These are phyloP conservation scores for Tolypocladium endophyticum DNA, from an alignment of 2,329 filamentous ascomycete genomes.

Conservation along the genomic window DNA sequence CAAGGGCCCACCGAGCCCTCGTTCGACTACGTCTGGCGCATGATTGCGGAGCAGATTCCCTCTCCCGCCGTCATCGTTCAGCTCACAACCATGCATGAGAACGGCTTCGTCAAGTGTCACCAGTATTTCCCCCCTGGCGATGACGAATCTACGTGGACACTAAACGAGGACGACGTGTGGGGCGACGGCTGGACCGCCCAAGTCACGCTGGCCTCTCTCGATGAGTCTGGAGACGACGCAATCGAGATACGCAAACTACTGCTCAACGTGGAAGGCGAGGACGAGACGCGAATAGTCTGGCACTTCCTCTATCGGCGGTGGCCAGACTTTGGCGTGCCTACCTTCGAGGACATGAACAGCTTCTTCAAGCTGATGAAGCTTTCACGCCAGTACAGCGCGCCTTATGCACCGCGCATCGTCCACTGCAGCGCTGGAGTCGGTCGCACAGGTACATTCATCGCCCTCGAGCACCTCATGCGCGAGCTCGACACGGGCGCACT, in stretches of 20 bases:
- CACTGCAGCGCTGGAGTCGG: constrained; percentile 91
- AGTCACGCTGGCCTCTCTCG: constrained; percentile 54
- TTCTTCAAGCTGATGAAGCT: constrained; percentile 61
- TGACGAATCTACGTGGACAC: constrained; percentile 38
- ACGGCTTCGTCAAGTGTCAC: constrained; percentile 70
- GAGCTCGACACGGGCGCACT: constrained; percentile 70
- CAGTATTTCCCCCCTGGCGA: constrained; percentile 67
- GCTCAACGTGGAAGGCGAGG: constrained; percentile 37
- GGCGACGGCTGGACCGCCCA: constrained; percentile 57
- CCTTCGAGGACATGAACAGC: constrained; percentile 52
- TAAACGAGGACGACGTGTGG: constrained; percentile 56
- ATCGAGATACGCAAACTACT: constrained; percentile 68
- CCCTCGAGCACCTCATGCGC: constrained; percentile 79
- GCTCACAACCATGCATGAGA: constrained; percentile 82
- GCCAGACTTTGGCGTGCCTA: constrained; percentile 83
- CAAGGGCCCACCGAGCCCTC: constrained; percentile 76
- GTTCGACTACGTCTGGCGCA: constrained; percentile 82
- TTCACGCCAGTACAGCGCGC: constrained; percentile 47
- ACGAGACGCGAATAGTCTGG: constrained; percentile 53
- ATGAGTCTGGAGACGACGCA: constrained; percentile 43
- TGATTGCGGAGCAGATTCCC: constrained; percentile 71
- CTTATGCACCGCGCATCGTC: constrained; percentile 59
- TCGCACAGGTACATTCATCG: constrained; percentile 89
- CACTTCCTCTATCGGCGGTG: constrained; percentile 81
- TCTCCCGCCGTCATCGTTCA: constrained; percentile 80